phyloP scores from a whole-genome alignment of 345 rosid species.

The Streptanthus diversifolius region DNA sequence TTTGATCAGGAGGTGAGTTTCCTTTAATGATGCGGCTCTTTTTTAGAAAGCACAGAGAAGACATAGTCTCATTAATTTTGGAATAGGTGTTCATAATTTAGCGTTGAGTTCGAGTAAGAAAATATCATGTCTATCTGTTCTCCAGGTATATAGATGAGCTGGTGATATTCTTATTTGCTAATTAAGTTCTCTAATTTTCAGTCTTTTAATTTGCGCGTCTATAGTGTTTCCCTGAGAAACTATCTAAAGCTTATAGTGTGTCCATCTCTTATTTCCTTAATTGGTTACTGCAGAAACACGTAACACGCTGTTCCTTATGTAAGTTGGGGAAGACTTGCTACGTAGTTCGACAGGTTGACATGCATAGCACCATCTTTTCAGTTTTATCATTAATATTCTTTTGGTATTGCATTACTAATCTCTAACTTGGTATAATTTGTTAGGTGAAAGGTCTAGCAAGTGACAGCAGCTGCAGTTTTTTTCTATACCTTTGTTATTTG shows the following conservation, averaged over 20 bases:
- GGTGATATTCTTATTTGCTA: not conserved
- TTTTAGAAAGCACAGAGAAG: not conserved
- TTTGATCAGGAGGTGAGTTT: constrained; percentile 65
- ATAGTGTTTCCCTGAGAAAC: not conserved
- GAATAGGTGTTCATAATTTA: not conserved
- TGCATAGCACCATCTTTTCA: not conserved
- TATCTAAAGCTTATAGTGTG: not conserved
- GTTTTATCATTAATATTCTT: not conserved
- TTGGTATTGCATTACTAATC: not conserved
- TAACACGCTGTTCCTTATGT: constrained; percentile 28
- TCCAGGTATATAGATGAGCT: not conserved
- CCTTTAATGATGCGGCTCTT: not conserved
- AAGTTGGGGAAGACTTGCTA: constrained; percentile 36
- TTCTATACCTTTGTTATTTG: constrained; percentile 73
- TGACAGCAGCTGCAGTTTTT: constrained; percentile 42
- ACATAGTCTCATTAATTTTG: not conserved
- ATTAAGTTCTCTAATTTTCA: not conserved
- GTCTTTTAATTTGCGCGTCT: not conserved
- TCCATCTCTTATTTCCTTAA: not conserved
- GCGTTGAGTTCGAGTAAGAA: not conserved
- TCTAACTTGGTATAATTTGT: constrained; percentile 12
- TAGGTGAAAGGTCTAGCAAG: constrained; percentile 61
- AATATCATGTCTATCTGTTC: not conserved
- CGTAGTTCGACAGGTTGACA: constrained; percentile 30
- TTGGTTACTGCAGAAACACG: constrained; percentile 30